phyloP scores from a whole-genome alignment of 768 basidiomycete genomes.

The Sarcodon sp. region DNA sequence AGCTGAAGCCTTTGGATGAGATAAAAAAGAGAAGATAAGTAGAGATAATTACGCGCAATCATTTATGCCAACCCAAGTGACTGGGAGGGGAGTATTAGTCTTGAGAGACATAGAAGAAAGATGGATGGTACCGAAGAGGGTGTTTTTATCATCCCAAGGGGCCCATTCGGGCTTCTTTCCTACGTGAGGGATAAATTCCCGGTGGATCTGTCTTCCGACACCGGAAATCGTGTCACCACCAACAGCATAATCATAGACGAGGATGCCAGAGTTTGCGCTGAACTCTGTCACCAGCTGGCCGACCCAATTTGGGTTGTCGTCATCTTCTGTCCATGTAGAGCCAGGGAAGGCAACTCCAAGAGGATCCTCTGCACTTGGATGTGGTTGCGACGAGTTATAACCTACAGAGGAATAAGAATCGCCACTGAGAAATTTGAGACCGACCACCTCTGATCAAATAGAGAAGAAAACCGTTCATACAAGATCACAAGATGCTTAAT shows the following conservation, averaged over 20 bases:
- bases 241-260: conserved; percentile 46
- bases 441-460: background rate
- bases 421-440: conserved; percentile 26
- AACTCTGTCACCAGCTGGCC: conserved; percentile 34
- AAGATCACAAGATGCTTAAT: conserved; percentile 38
- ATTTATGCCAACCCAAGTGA: conserved; percentile 59
- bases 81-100: conserved; percentile 16
- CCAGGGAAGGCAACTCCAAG: conserved; percentile 40
- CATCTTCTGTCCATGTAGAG: conserved; percentile 29
- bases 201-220: conserved; percentile 25
- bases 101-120: background rate
- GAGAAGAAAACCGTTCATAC: conserved; percentile 20
- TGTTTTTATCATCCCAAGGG: conserved; percentile 10
- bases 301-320: conserved; percentile 43
- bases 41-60: conserved; percentile 33
- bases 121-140: conserved; percentile 14
- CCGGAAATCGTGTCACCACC: conserved; percentile 36
- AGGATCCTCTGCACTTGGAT: conserved; percentile 28
- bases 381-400: conserved; percentile 5
- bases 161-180: conserved; percentile 14
- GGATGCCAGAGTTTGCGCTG: conserved; percentile 21
- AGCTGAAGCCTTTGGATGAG: background rate
- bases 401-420: conserved; percentile 39
- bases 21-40: background rate
- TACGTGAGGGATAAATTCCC: conserved; percentile 22